A percentile compares a stretch with the other conserved stretches of the same genome.
Conservation (phyloP, 805 yeast species). For the Sungouiozyma intestinalis region DNA sequence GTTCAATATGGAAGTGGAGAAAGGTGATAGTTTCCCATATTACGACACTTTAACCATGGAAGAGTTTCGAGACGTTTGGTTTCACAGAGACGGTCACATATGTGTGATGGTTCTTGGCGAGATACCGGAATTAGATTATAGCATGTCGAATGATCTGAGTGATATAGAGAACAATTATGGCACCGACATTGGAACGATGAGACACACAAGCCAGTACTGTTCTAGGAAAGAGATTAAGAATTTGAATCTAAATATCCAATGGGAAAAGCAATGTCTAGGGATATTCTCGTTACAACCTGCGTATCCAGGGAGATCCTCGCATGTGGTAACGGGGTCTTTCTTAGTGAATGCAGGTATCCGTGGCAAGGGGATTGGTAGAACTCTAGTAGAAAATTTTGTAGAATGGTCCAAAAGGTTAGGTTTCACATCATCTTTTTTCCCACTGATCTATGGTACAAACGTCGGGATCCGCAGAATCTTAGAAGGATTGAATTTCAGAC, state of each 20-base stretch:
- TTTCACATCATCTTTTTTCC: conserved; percentile 73
- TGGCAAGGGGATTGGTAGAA: conserved; percentile 83
- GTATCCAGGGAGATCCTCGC: conserved; percentile 87
- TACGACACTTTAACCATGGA: conserved; percentile 69
- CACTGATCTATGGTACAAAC: conserved; percentile 81
- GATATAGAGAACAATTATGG: conserved; percentile 14
- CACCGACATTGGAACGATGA: conserved; percentile 7
- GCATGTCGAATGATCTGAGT: conserved; percentile 10
- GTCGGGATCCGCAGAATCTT: conserved; percentile 70
- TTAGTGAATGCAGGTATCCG: conserved; percentile 88
- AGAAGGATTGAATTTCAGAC: conserved; percentile 64
- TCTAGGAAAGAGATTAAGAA: conserved; percentile 22
- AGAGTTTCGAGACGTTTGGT: conserved; percentile 80
- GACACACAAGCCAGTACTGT: conserved; percentile 14
- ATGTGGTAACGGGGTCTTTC: conserved; percentile 83
- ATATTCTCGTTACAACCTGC: conserved; percentile 77
- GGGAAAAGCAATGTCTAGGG: conserved; percentile 92
- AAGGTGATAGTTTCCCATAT: conserved; percentile 82
- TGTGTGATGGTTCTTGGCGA: conserved; percentile 68
- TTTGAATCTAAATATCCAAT: conserved; percentile 39
- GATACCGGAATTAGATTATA: conserved; percentile 37
- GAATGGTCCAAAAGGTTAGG: conserved; percentile 91
- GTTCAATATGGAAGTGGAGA: conserved; percentile 81
- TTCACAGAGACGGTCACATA: conserved; percentile 39
- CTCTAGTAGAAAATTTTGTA: conserved; percentile 70